These are phyloP conservation scores for Claviceps quebecensis DNA, from an alignment of 2,329 filamentous ascomycete genomes.

Conservation along the genomic window DNA sequence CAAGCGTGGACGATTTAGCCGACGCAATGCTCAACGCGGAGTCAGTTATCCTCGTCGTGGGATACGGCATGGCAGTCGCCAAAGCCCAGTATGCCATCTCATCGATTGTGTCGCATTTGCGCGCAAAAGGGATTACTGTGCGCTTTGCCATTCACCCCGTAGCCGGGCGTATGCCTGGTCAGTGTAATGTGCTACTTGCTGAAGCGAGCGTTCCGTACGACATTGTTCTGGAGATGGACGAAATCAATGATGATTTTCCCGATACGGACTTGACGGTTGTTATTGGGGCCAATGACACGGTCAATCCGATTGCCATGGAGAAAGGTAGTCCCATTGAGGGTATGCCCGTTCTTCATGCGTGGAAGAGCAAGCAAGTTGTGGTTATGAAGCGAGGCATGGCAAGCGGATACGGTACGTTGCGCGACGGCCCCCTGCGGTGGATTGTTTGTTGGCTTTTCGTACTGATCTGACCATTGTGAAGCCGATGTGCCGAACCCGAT, in stretches of 20 bases:
- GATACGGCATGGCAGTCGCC: slow-evolving; percentile 88
- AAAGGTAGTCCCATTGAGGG: slow-evolving; percentile 74
- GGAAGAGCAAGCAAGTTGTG: slow-evolving; percentile 87
- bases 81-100: slow-evolving; percentile 87
- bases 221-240: slow-evolving; percentile 88
- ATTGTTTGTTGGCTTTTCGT: no score
- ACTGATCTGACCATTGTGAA: slow-evolving; percentile 17
- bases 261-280: slow-evolving; percentile 79
- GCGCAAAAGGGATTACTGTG: slow-evolving; percentile 64
- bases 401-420: slow-evolving; percentile 61
- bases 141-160: slow-evolving; percentile 86
- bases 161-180: slow-evolving; percentile 81
- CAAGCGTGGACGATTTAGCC: slow-evolving; percentile 65
- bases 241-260: slow-evolving; percentile 84
- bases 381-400: slow-evolving; percentile 90
- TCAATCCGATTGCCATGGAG: slow-evolving; percentile 80
- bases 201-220: slow-evolving; percentile 84
- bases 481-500: slow-evolving; percentile 86
- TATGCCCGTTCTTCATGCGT: slow-evolving; percentile 84
- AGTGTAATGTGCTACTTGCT: slow-evolving; percentile 81
- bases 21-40: slow-evolving; percentile 64
- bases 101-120: slow-evolving; percentile 61
- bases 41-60: slow-evolving; percentile 78
- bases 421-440: no score
- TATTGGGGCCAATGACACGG: slow-evolving; percentile 85